A percentile compares a stretch with the other conserved stretches of the same genome.
These are phyloP conservation scores for Colletotrichum salicis DNA, from an alignment of 2,329 filamentous ascomycete species.

Conservation along the genomic window DNA sequence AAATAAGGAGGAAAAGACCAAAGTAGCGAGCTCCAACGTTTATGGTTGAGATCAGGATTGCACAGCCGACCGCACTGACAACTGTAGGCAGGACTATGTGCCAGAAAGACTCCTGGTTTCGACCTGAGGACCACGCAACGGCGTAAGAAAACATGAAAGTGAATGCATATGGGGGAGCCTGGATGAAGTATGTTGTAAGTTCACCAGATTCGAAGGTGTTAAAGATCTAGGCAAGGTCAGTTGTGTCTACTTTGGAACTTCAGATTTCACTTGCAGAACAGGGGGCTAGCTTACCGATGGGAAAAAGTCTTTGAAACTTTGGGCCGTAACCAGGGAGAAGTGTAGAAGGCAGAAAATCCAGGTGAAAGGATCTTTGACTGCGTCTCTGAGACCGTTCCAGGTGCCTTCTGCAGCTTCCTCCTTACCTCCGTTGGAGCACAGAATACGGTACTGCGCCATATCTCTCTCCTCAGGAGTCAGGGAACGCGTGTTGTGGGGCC, in stretches of 20 bases:
- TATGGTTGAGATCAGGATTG: slow-evolving; percentile 50
- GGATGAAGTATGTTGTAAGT: slow-evolving; percentile 49
- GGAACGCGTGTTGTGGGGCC: slow-evolving; percentile 50
- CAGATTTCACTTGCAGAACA: no score
- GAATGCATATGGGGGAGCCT: slow-evolving; percentile 54
- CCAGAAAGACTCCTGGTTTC: slow-evolving; percentile 48
- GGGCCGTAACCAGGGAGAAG: slow-evolving; percentile 55
- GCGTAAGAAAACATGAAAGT: slow-evolving; percentile 49
- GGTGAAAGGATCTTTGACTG: slow-evolving; percentile 49
- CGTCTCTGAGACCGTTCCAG: slow-evolving; percentile 48
- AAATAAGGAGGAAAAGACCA: slow-evolving; percentile 52
- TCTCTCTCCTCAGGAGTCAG: slow-evolving; percentile 53
- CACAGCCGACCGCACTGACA: slow-evolving; percentile 50
- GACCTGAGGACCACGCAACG: slow-evolving; percentile 49
- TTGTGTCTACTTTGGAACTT: no score
- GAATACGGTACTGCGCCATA: slow-evolving; percentile 48
- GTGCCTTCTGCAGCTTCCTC: slow-evolving; percentile 48
- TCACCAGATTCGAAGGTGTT: slow-evolving; percentile 42
- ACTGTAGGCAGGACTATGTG: slow-evolving; percentile 48
- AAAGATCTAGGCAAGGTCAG: slow-evolving; percentile 36
- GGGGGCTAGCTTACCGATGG: slow-evolving; percentile 45
- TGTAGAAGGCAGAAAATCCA: slow-evolving; percentile 54
- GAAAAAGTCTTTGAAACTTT: slow-evolving; percentile 53
- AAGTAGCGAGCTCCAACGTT: slow-evolving; percentile 55
- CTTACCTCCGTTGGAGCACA: slow-evolving; percentile 48